phyloP scores from a whole-genome alignment of 805 yeast species.

The Pichia phayaonensis region DNA sequence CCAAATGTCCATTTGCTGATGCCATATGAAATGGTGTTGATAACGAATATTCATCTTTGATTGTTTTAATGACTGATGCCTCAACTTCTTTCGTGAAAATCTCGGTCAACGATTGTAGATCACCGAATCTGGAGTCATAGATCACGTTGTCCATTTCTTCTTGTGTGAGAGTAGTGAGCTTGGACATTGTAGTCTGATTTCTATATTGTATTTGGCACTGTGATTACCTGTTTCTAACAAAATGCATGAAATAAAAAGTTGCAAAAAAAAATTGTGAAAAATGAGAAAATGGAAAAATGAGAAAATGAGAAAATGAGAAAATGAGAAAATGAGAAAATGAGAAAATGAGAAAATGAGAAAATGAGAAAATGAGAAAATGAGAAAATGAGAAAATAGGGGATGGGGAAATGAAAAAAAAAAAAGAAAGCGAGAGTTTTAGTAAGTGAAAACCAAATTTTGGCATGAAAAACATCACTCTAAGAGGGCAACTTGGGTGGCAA shows the following conservation, averaged over 20 bases:
- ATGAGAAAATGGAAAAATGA: not conserved
- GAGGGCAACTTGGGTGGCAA: too few species aligned
- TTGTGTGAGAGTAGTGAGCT: slow-evolving; percentile 35
- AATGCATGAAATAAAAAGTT: not conserved
- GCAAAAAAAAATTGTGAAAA: not conserved
- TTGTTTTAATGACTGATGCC: slow-evolving; percentile 34
- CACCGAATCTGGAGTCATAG: slow-evolving; percentile 84
- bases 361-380: not conserved
- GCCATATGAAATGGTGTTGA: slow-evolving; percentile 92
- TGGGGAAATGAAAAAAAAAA: too few species aligned
- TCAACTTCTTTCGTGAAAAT: slow-evolving; percentile 53
- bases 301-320: not conserved
- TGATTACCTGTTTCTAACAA: not conserved
- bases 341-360: too few species aligned
- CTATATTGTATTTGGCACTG: not conserved
- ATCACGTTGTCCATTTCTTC: slow-evolving; percentile 81
- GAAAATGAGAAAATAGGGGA: too few species aligned
- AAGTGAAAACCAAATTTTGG: too few species aligned
- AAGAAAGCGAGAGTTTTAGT: too few species aligned
- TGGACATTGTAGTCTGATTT: slow-evolving; percentile 15
- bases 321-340: not conserved
- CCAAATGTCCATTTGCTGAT: slow-evolving; percentile 85
- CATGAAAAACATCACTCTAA: too few species aligned
- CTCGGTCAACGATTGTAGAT: slow-evolving; percentile 62
- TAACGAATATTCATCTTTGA: slow-evolving; percentile 55